phyloP scores from a whole-genome alignment of 768 basidiomycete species.

The Amanita brunnescens region DNA sequence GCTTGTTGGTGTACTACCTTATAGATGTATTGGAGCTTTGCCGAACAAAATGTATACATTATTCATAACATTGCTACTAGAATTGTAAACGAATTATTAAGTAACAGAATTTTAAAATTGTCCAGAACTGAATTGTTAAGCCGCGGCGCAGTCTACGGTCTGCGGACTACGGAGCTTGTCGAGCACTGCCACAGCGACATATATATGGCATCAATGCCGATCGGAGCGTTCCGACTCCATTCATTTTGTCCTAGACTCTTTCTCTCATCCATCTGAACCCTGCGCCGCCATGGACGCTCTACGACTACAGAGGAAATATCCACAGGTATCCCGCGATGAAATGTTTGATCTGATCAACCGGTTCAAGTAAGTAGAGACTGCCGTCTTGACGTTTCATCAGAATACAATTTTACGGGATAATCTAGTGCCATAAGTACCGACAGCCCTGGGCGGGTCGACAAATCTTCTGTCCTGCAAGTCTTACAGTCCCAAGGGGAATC shows the following conservation, averaged over 20 bases:
- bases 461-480: slow-evolving; percentile 69
- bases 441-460: slow-evolving; percentile 75
- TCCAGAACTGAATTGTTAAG: neutral
- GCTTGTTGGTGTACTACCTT: neutral
- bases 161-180: neutral
- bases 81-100: neutral
- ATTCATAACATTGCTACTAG: slow-evolving; percentile 4
- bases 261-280: neutral
- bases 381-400: neutral
- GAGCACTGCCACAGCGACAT: slow-evolving; percentile 3
- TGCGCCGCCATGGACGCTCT: slow-evolving; percentile 60
- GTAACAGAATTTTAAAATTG: neutral
- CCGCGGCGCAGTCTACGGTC: neutral
- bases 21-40: neutral
- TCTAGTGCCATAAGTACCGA: slow-evolving; percentile 67
- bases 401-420: neutral
- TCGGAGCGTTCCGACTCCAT: neutral
- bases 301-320: slow-evolving; percentile 85
- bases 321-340: slow-evolving; percentile 86
- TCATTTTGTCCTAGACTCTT: neutral
- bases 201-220: neutral
- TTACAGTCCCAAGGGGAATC: slow-evolving; percentile 77
- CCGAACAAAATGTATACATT: slow-evolving; percentile 3
- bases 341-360: slow-evolving; percentile 90
- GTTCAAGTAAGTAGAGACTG: slow-evolving; percentile 75